Conservation (phyloP, 805 yeast species). For the Priceomyces medius region DNA sequence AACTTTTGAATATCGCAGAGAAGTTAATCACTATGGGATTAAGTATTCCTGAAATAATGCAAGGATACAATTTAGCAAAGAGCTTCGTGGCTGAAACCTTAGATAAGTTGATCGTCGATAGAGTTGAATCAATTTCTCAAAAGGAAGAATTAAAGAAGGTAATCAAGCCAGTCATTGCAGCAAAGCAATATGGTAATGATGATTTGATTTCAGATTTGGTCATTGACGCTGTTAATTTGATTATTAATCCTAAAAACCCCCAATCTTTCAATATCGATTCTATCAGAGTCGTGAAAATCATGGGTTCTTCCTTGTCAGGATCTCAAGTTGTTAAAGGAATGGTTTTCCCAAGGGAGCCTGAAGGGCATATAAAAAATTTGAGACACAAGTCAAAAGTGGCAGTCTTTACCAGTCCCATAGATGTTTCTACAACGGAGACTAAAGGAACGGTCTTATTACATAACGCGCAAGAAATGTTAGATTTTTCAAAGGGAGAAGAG, state of each 20-base stretch:
- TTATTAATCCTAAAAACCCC: slow-evolving; percentile 65
- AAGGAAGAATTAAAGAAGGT: slow-evolving; percentile 63
- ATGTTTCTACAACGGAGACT: slow-evolving; percentile 94
- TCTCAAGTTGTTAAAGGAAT: slow-evolving; percentile 90
- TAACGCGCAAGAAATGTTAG: slow-evolving; percentile 95
- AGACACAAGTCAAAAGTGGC: slow-evolving; percentile 73
- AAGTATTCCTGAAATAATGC: slow-evolving; percentile 87
- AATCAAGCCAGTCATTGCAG: slow-evolving; percentile 82
- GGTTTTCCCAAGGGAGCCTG: slow-evolving; percentile 99
- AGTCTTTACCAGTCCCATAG: slow-evolving; percentile 90
- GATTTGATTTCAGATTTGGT: slow-evolving; percentile 74
- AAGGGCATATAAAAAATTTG: slow-evolving; percentile 75
- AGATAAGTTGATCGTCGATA: slow-evolving; percentile 62
- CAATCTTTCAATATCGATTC: slow-evolving; percentile 83
- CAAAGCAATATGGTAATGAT: slow-evolving; percentile 91
- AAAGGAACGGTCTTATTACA: slow-evolving; percentile 95
- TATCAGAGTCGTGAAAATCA: slow-evolving; percentile 90
- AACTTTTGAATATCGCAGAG: slow-evolving; percentile 81
- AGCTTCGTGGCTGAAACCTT: slow-evolving; percentile 68
- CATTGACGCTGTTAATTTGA: slow-evolving; percentile 78
- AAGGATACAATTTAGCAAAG: slow-evolving; percentile 88
- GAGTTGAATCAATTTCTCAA: slow-evolving; percentile 56
- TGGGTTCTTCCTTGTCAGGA: slow-evolving; percentile 79
- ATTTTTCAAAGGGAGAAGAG: slow-evolving; percentile 95
- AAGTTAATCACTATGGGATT: slow-evolving; percentile 81